Evolutionary conservation across 2,329 filamentous ascomycete genomes (phyloP).

Genomic region (Colletotrichum karsti): DNA sequence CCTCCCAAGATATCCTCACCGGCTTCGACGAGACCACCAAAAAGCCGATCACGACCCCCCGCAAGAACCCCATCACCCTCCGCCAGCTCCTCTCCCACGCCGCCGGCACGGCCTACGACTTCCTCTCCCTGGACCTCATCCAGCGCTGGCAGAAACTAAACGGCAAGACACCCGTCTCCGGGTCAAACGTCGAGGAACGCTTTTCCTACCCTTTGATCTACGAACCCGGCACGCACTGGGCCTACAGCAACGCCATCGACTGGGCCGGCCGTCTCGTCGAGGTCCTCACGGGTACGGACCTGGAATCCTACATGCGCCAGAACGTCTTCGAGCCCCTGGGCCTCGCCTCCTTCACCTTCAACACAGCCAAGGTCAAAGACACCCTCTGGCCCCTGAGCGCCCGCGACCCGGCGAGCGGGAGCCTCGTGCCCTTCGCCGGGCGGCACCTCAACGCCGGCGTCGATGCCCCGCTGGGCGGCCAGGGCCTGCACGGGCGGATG

Average conservation of each 20-base stretch:
- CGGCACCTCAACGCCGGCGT: constrained; percentile 18
- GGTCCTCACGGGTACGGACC: constrained; percentile 26
- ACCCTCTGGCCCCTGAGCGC: constrained; percentile 21
- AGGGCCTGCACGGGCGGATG: constrained; percentile 43
- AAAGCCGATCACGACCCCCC: constrained; percentile 36
- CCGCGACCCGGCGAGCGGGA: constrained; percentile 20
- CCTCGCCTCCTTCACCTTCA: constrained; percentile 35
- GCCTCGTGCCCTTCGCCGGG: constrained; percentile 13
- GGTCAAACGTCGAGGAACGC: constrained; percentile 45
- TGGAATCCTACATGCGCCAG: constrained; percentile 39
- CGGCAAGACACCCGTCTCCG: neutral
- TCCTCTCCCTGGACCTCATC: constrained; percentile 31
- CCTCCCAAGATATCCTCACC: constrained; percentile 49
- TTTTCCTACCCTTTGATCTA: constrained; percentile 38
- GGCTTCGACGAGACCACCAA: constrained; percentile 47
- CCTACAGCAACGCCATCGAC: constrained; percentile 38
- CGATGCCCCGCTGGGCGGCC: constrained; percentile 40
- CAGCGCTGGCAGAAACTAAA: constrained; percentile 21
- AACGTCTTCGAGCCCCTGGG: constrained; percentile 55
- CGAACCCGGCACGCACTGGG: constrained; percentile 39
- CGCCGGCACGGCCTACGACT: constrained; percentile 51
- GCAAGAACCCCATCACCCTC: constrained; percentile 48
- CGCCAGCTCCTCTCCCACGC: constrained; percentile 57
- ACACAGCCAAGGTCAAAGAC: neutral
- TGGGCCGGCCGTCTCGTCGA: constrained; percentile 39